Evolutionary conservation across 805 yeast genomes (phyloP).

Genomic region (Ogataea methanolica): DNA sequence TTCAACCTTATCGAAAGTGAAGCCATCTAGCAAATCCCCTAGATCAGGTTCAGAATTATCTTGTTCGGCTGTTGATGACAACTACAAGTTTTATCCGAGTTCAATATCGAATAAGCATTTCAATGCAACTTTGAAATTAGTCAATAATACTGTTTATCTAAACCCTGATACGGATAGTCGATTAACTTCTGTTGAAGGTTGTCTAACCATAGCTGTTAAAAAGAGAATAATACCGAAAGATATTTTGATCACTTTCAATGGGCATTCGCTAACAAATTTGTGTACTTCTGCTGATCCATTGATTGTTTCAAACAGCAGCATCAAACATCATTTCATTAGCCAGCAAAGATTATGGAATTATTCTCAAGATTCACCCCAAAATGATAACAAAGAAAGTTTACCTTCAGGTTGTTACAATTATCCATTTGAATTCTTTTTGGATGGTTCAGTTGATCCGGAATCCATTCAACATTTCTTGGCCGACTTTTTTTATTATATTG

Average conservation of each 20-base stretch:
- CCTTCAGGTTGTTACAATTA: constrained; percentile 20
- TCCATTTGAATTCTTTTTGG: constrained; percentile 25
- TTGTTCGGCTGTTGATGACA: too few relatives aligned
- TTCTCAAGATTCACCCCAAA: background rate
- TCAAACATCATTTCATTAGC: constrained; percentile 1
- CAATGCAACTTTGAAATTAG: constrained; percentile 3
- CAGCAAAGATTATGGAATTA: constrained; percentile 6
- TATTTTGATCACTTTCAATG: constrained; percentile 9
- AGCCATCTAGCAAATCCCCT: too few relatives aligned
- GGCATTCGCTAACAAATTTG: background rate
- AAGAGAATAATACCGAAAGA: constrained; percentile 9
- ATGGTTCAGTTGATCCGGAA: constrained; percentile 18
- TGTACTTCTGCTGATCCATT: background rate
- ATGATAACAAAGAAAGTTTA: constrained; percentile 2
- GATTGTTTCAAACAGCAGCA: background rate
- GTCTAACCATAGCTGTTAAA: constrained; percentile 13
- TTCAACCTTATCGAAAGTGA: too few relatives aligned
- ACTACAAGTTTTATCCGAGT: too few relatives aligned
- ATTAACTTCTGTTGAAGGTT: constrained; percentile 20
- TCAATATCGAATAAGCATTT: background rate
- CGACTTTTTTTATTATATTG: constrained; percentile 15
- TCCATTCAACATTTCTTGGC: constrained; percentile 19
- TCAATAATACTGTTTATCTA: constrained; percentile 12
- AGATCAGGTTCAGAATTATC: too few relatives aligned
- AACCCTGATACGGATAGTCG: background rate